Conservation (phyloP, 768 basidiomycete genomes). For the Psilocybe tampanensis region DNA sequence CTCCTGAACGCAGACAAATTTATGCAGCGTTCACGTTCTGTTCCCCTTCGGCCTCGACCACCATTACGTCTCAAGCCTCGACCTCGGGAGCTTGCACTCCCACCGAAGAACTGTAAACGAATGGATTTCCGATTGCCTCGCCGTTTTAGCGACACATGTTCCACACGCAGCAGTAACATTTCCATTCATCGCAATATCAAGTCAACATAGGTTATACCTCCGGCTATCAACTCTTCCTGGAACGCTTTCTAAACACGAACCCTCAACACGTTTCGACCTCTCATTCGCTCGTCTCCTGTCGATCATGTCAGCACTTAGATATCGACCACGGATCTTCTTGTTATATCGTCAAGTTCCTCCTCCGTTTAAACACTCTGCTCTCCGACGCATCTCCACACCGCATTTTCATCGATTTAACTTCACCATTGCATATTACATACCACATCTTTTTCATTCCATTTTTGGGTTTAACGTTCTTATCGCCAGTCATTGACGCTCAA, state of each 20-base stretch:
- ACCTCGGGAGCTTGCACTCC: conserved; percentile 33
- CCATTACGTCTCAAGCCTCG: conserved; percentile 51
- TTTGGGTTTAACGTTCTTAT: not conserved
- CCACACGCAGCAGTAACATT: conserved; percentile 6
- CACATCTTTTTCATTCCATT: not conserved
- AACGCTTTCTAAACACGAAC: conserved; percentile 7
- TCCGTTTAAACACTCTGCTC: not conserved
- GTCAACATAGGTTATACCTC: conserved; percentile 6
- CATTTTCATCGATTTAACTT: conserved; percentile 1
- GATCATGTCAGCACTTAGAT: conserved; percentile 6
- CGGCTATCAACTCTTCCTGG: conserved; percentile 5
- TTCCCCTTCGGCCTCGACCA: conserved; percentile 65
- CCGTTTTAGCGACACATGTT: conserved; percentile 17
- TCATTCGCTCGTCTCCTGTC: conserved; percentile 10
- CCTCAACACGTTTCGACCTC: conserved; percentile 13
- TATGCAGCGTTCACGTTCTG: conserved; percentile 81
- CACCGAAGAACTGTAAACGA: conserved; percentile 7
- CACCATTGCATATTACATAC: not conserved
- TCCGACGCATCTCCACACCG: not conserved
- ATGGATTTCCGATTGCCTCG: conserved; percentile 3
- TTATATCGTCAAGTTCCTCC: not conserved
- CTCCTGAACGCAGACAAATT: conserved; percentile 73
- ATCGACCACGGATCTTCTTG: conserved; percentile 3
- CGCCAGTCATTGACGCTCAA: not conserved
- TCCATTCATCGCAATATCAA: conserved; percentile 4